Conservation (phyloP, 2,329 filamentous ascomycete genomes). For the Sodiomyces alkalinus region DNA sequence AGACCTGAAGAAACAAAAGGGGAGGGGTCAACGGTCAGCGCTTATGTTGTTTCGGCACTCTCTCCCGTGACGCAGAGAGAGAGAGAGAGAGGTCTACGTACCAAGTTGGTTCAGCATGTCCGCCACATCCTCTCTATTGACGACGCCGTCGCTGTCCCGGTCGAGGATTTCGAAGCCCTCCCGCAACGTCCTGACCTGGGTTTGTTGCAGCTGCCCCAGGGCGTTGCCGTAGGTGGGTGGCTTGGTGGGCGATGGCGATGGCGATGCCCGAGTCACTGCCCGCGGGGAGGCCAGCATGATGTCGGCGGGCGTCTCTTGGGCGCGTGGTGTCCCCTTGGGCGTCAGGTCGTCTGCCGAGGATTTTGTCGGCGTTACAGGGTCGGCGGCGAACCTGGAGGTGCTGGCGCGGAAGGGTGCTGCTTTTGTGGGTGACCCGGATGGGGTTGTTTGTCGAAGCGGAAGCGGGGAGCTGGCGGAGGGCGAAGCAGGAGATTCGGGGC, state of each 20-base stretch:
- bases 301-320: slow-evolving; percentile 8
- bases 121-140: slow-evolving; percentile 69
- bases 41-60: too few relatives aligned
- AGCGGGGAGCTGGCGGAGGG: slow-evolving; percentile 27
- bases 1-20: too few relatives aligned
- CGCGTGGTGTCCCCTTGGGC: slow-evolving; percentile 17
- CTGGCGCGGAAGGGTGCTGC: slow-evolving; percentile 10
- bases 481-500: slow-evolving; percentile 47
- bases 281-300: slow-evolving; percentile 23
- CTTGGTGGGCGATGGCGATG: slow-evolving; percentile 16
- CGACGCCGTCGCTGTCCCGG: slow-evolving; percentile 68
- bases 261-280: slow-evolving; percentile 15
- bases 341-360: slow-evolving; percentile 21
- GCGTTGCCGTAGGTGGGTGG: slow-evolving; percentile 32
- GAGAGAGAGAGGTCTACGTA: slow-evolving; percentile 16
- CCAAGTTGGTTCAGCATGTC: slow-evolving; percentile 81
- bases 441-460: slow-evolving; percentile 46
- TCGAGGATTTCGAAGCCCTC: slow-evolving; percentile 93
- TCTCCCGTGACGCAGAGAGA: not conserved
- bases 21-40: slow-evolving; percentile 6
- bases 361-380: slow-evolving; percentile 24
- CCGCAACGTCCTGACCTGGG: slow-evolving; percentile 73
- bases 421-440: slow-evolving; percentile 45
- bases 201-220: slow-evolving; percentile 59
- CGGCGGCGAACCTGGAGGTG: slow-evolving; percentile 19